A percentile compares a stretch with the other conserved stretches of the same genome.
Evolutionary conservation across 495 filamentous ascomycete genomes (phyloP).

Genomic region (Annulohypoxylon nitens): DNA sequence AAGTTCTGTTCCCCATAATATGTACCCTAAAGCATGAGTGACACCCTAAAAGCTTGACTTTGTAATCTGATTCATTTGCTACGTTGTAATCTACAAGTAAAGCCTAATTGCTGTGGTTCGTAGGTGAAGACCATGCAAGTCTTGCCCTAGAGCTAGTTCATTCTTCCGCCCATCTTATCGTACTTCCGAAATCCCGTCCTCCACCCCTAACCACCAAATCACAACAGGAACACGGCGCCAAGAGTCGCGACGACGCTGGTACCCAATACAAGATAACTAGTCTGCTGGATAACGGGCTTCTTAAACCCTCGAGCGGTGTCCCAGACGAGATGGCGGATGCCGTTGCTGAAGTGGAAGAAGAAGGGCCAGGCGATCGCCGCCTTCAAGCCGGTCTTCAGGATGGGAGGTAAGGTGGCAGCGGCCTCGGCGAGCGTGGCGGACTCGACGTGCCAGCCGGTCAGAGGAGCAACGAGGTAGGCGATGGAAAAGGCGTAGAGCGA

Average conservation of each 20-base stretch:
- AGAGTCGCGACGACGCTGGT: slow-evolving; percentile 72
- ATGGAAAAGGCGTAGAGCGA: slow-evolving; percentile 84
- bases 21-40: slow-evolving; percentile 5
- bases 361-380: slow-evolving; percentile 81
- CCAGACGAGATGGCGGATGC: slow-evolving; percentile 89
- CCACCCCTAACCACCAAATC: slow-evolving; percentile 15
- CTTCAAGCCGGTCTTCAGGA: slow-evolving; percentile 81
- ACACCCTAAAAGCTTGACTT: slow-evolving; percentile 4
- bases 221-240: slow-evolving; percentile 66
- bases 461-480: slow-evolving; percentile 85
- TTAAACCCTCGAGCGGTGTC: slow-evolving; percentile 78
- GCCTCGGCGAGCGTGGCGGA: slow-evolving; percentile 80
- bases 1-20: slow-evolving; percentile 22
- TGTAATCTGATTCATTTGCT: background rate
- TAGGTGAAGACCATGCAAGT: background rate
- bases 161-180: slow-evolving; percentile 1
- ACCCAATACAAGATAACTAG: slow-evolving; percentile 81
- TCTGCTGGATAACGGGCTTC: slow-evolving; percentile 77
- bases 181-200: background rate
- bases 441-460: slow-evolving; percentile 88
- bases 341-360: slow-evolving; percentile 87
- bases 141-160: background rate
- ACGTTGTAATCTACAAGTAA: slow-evolving; percentile 23
- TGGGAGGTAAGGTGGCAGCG: slow-evolving; percentile 77
- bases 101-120: background rate